Base-by-base conservation (phyloP, 495 filamentous ascomycete genomes). In the Aspergillus carlsbadensis region DNA sequence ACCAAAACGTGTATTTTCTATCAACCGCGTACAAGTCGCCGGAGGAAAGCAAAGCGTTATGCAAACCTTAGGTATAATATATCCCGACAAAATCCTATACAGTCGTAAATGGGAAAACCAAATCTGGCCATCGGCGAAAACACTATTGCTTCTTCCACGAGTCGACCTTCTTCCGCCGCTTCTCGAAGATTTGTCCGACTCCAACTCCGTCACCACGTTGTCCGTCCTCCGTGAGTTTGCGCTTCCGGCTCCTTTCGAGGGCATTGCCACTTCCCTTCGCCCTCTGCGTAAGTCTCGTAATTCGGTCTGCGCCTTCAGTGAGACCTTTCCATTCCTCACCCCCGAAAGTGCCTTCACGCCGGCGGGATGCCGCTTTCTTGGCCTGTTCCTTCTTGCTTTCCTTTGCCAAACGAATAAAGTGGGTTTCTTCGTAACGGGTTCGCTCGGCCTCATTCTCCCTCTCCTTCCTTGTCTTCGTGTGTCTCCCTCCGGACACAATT, bases 311-410 rank as follows among this genome's bases (percentile, higher is more conserved):
- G 35, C 90, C 91, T 60, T 88, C 85, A 26, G 85, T 88, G 13
- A 96, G 81, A 4, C 84, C 84, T 40, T 81, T 80, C 87, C 90
- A 92, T 59, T 95, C 91, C 66, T 95, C 92, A 17, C 91, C 91
- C 45, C 89, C 91, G 71, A 86, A 94, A 7, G 66, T 70, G 51
- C 77, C 75, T 24, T 75, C 77, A 61, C 79, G 64, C 57, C 76
- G 76, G 18, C 70, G 70, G 35, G 74, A 75, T 59, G 84, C 81
- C 11, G 76, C 74, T 36, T 65, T 65, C 69, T 78, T 78, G 51
- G 73, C 69, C 45, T 65, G 60, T 18, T 93, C 88, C 76, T 90
- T 90, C 80, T 92, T 93, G 68, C 84, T 87, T 64, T 87, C 81
- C 68, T 84, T 86, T 15, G 90, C 90, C 64, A 97, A 76, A 50